A percentile compares a stretch with the other conserved stretches of the same genome.
Conservation (phyloP, 2,329 filamentous ascomycete genomes). For the Claviceps quebecensis region DNA sequence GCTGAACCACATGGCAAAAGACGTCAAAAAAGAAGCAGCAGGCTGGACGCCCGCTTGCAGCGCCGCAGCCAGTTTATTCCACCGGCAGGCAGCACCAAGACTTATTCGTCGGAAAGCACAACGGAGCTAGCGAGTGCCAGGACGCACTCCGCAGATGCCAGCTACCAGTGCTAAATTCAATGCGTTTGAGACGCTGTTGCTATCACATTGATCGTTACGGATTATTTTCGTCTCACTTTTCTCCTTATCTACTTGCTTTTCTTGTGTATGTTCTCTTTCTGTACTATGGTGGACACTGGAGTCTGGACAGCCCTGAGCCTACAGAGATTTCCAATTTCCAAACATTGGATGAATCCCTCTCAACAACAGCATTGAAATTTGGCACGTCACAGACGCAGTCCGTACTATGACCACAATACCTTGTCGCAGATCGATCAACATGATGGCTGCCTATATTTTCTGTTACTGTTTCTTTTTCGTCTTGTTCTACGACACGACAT, state of each 20-base stretch:
- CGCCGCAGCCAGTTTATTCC: conserved; percentile 17
- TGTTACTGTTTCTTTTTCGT: not conserved
- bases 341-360: not conserved
- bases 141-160: conserved; percentile 21
- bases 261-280: not conserved
- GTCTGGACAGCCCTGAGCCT: too few species aligned
- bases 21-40: not conserved
- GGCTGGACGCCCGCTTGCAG: not conserved
- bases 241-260: not conserved
- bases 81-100: conserved; percentile 16
- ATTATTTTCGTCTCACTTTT: not conserved
- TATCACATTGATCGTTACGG: not conserved
- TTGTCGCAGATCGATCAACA: not conserved
- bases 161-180: not conserved
- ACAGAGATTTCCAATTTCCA: not conserved
- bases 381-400: not conserved
- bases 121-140: conserved; percentile 31
- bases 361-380: too few species aligned
- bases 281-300: not conserved
- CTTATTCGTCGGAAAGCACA: conserved; percentile 36
- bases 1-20: conserved; percentile 20
- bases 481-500: not conserved
- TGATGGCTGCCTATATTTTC: too few species aligned
- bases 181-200: not conserved
- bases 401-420: not conserved